A percentile compares a stretch with the other conserved stretches of the same genome.
Conservation (phyloP, 371 early-diverging fungal genomes). For the Mortierella sp. region DNA sequence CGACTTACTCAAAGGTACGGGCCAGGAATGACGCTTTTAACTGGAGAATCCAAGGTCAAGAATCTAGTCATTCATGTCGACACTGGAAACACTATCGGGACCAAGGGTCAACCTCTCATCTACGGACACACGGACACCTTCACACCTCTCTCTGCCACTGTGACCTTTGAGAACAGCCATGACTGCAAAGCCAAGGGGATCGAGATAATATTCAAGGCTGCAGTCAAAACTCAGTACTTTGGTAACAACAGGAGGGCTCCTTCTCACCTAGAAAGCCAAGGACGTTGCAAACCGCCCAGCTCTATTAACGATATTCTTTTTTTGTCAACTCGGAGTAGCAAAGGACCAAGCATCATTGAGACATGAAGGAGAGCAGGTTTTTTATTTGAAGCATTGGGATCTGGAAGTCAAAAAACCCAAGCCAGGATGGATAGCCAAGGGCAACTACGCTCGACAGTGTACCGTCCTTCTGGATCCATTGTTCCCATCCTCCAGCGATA, state of each 20-base stretch:
- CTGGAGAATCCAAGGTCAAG: slow-evolving; percentile 20
- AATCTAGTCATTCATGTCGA: slow-evolving; percentile 22
- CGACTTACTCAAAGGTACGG: neutral
- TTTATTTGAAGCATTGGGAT: slow-evolving; percentile 21
- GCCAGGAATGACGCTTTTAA: slow-evolving; percentile 12
- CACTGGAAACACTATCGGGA: slow-evolving; percentile 22
- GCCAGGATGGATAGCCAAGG: slow-evolving; percentile 27
- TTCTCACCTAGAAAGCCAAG: too few species aligned
- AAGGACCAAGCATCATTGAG: slow-evolving; percentile 17
- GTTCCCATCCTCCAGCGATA: slow-evolving; percentile 17
- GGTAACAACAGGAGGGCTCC: too few species aligned
- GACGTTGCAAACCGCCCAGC: too few species aligned
- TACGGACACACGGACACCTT: slow-evolving; percentile 22
- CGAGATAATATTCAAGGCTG: slow-evolving; percentile 31
- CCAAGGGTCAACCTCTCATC: slow-evolving; percentile 21
- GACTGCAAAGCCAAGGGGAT: slow-evolving; percentile 22
- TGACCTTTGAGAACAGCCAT: slow-evolving; percentile 25
- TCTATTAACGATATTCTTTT: too few species aligned
- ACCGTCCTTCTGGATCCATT: slow-evolving; percentile 22
- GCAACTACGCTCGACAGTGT: slow-evolving; percentile 22
- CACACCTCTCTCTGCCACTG: slow-evolving; percentile 9
- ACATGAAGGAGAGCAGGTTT: slow-evolving; percentile 20
- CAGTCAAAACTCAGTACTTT: slow-evolving; percentile 6
- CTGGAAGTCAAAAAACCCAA: slow-evolving; percentile 25
- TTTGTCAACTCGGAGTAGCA: too few species aligned